Evolutionary conservation across 2,329 filamentous ascomycete species (phyloP).

Genomic region (Sporothrix curviconia): DNA sequence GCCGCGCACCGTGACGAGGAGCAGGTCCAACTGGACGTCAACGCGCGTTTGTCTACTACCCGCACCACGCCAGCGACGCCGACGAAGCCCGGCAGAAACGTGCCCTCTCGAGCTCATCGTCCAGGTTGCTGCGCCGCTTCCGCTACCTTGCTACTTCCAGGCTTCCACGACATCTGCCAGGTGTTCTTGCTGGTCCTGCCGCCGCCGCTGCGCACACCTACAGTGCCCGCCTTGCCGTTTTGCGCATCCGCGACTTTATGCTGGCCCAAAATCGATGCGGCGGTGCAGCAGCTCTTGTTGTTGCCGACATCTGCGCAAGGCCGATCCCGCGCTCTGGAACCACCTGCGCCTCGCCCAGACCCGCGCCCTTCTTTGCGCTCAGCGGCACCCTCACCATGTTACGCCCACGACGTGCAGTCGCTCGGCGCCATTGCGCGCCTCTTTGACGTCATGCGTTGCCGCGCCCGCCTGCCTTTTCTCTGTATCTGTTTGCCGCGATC

Average conservation of each 20-base stretch:
- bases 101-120: slow-evolving; percentile 76
- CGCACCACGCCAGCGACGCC: slow-evolving; percentile 60
- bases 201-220: slow-evolving; percentile 49
- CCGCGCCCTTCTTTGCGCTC: slow-evolving; percentile 76
- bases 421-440: slow-evolving; percentile 83
- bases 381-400: slow-evolving; percentile 92
- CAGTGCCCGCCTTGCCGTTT: slow-evolving; percentile 76
- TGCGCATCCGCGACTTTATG: slow-evolving; percentile 97
- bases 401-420: slow-evolving; percentile 88
- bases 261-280: slow-evolving; percentile 76
- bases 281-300: slow-evolving; percentile 76
- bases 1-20: slow-evolving; percentile 84
- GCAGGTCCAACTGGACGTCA: slow-evolving; percentile 86
- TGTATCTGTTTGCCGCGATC: slow-evolving; percentile 90
- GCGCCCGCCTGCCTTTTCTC: slow-evolving; percentile 74
- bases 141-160: slow-evolving; percentile 94
- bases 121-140: slow-evolving; percentile 68
- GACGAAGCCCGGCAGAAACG: slow-evolving; percentile 65
- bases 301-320: slow-evolving; percentile 72
- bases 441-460: slow-evolving; percentile 89
- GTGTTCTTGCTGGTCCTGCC: slow-evolving; percentile 84
- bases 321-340: slow-evolving; percentile 62
- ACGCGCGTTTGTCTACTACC: slow-evolving; percentile 98
- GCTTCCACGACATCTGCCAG: slow-evolving; percentile 97
- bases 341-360: slow-evolving; percentile 68